A percentile compares a stretch with the other conserved stretches of the same genome.
These are phyloP conservation scores for Monosporozyma aerobia DNA, from an alignment of 805 yeast genomes.

Conservation along the genomic window DNA sequence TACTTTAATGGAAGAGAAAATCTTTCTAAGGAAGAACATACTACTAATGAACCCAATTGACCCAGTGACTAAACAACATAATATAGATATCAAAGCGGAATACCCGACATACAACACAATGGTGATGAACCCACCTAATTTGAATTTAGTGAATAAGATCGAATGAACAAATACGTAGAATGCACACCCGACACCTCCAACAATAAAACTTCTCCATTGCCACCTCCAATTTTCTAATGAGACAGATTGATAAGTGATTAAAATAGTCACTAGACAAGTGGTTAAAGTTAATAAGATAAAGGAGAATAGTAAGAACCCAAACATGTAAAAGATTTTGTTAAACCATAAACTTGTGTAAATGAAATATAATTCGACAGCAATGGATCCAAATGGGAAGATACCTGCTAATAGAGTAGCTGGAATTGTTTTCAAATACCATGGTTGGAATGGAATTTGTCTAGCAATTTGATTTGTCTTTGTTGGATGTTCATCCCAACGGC, in stretches of 20 bases:
- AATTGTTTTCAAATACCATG: conserved; percentile 63
- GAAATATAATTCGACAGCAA: conserved; percentile 91
- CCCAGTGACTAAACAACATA: conserved; percentile 78
- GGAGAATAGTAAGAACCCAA: conserved; percentile 90
- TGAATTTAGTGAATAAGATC: conserved; percentile 58
- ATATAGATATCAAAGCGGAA: conserved; percentile 57
- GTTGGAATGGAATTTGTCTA: conserved; percentile 89
- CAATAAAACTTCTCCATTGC: conserved; percentile 92
- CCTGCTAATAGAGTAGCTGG: conserved; percentile 73
- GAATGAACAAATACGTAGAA: conserved; percentile 80
- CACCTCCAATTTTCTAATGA: conserved; percentile 90
- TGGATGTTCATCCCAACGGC: conserved; percentile 50
- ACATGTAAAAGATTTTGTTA: conserved; percentile 90
- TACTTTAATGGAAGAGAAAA: conserved; percentile 78
- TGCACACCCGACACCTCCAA: conserved; percentile 88
- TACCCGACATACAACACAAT: conserved; percentile 76
- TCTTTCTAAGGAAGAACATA: conserved; percentile 63
- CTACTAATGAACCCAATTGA: conserved; percentile 74
- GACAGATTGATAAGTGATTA: conserved; percentile 73
- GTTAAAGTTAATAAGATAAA: conserved; percentile 74
- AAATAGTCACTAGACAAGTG: conserved; percentile 67
- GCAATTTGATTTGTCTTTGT: conserved; percentile 93
- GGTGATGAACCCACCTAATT: conserved; percentile 66
- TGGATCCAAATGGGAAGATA: conserved; percentile 87
- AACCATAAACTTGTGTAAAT: conserved; percentile 89